A percentile compares a stretch with the other conserved stretches of the same genome.
phyloP scores from a whole-genome alignment of 192 early-diverging fungal species.

The Backusella psychrophila region DNA sequence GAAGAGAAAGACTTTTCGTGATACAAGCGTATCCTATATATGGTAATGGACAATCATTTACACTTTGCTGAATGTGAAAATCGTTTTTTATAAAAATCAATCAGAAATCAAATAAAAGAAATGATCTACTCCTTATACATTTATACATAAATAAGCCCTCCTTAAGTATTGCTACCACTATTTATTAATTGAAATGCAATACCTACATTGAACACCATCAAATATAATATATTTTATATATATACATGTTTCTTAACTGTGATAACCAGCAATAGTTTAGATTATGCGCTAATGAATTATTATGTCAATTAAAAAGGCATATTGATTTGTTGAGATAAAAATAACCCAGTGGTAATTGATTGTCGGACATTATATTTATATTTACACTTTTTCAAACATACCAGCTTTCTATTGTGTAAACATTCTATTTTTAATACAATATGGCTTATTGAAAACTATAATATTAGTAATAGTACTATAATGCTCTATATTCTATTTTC shows the following conservation, averaged over 20 bases:
- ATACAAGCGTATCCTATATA: neutral
- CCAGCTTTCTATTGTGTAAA: too few species aligned
- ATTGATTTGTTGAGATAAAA: slow-evolving; percentile 1
- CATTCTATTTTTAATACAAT: neutral
- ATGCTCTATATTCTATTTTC: too few species aligned
- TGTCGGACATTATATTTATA: neutral
- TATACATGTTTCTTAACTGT: neutral
- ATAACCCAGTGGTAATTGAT: neutral
- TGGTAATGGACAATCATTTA: slow-evolving; percentile 1
- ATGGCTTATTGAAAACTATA: too few species aligned
- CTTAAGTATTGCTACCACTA: neutral
- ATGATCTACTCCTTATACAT: neutral
- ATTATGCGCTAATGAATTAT: neutral
- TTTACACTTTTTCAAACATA: too few species aligned
- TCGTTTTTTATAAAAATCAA: neutral
- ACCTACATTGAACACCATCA: neutral
- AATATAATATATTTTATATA: neutral
- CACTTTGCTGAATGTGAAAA: neutral
- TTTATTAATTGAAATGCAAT: too few species aligned
- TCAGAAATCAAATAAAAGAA: neutral
- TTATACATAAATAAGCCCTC: neutral
- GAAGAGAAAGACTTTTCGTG: neutral
- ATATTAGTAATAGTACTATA: too few species aligned
- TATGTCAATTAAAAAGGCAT: neutral
- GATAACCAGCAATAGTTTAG: slow-evolving; percentile 1